A percentile compares a stretch with the other conserved stretches of the same genome.
Evolutionary conservation across 1,139 yeast species (phyloP).

Genomic region (Hanseniaspora uvarum): DNA sequence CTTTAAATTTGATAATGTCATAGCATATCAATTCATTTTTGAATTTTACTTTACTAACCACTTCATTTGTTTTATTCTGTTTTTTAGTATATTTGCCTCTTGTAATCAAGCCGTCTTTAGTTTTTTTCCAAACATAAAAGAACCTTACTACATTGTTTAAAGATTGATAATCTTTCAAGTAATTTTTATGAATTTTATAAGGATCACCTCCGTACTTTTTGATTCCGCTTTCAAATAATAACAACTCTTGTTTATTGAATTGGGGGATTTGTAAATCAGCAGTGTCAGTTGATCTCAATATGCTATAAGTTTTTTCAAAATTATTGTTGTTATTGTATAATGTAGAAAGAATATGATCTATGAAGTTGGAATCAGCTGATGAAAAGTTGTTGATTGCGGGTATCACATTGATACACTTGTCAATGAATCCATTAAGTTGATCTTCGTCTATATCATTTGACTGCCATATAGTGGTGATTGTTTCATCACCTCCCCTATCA

Average conservation of each 20-base stretch:
- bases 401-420: slow-evolving; percentile 41
- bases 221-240: slow-evolving; percentile 67
- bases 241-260: slow-evolving; percentile 51
- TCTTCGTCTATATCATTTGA: slow-evolving; percentile 30
- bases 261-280: slow-evolving; percentile 69
- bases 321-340: slow-evolving; percentile 48
- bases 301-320: slow-evolving; percentile 37
- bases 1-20: slow-evolving; percentile 27
- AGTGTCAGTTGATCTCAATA: slow-evolving; percentile 37
- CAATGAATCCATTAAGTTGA: slow-evolving; percentile 42
- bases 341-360: slow-evolving; percentile 57
- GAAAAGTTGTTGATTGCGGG: slow-evolving; percentile 46
- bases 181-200: slow-evolving; percentile 7
- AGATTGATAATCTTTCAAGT: slow-evolving; percentile 53
- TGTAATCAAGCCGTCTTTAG: slow-evolving; percentile 47
- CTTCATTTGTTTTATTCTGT: slow-evolving; percentile 28
- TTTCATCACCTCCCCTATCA: slow-evolving; percentile 71
- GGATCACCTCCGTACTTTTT: slow-evolving; percentile 61
- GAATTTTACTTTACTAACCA: slow-evolving; percentile 18
- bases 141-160: slow-evolving; percentile 71
- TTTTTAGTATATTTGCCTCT: slow-evolving; percentile 34
- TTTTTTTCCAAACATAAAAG: slow-evolving; percentile 86
- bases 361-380: slow-evolving; percentile 58
- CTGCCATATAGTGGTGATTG: slow-evolving; percentile 63
- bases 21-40: slow-evolving; percentile 37